Base-by-base conservation (phyloP, 1,284 basidiomycete species). In the Thelephora terrestris region DNA sequence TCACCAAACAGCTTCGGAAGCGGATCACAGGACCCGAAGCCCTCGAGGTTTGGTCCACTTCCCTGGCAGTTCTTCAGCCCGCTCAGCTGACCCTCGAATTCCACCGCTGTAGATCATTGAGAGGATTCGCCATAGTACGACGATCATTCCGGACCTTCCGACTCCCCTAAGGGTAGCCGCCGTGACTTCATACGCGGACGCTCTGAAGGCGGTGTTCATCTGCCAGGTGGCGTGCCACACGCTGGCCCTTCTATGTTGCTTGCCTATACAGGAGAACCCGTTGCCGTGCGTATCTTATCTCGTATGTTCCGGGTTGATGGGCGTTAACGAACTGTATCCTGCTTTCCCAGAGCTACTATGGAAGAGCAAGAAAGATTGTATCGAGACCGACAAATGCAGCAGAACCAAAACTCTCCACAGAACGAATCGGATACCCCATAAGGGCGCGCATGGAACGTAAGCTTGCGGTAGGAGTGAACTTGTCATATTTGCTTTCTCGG, bases 141-240 rank as follows among this genome's bases (percentile, higher is more conserved):
- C 75, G 35, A 79, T 85, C 50, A 93, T 98, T 67, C 78, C 79
- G 46, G 67, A 71, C 43, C 75, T 98, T 38, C 71, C 81, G 7
- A 78, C 80, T 39, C 58, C 66, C 29, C 60, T 83, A 46, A 76
- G 73, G 57, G 65, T 75, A 54, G 81, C 81, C 27, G 95, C 93
- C 1, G 75, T 89, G 43, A 74, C 78, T 53, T 88, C 90, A 0
- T 99, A 97, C 66, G 79, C 81, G 29, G 77, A 80, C 58, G 88
- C 91, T 42, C 70, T 98, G 55, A 79, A 79, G 56, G 78, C 81
- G 55, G 91, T 95, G 48, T 99, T 97, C 69, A 77, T 91, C 51
- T 83, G 81, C 58, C 84, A 81, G 60, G 71, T 75, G 52, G 83
- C 73, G 24, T 65, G 80, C 55, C 81, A 80, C 54, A 58, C 86